Evolutionary conservation across 441 rosid species (phyloP).

Genomic region (Biscutella laevigata): DNA sequence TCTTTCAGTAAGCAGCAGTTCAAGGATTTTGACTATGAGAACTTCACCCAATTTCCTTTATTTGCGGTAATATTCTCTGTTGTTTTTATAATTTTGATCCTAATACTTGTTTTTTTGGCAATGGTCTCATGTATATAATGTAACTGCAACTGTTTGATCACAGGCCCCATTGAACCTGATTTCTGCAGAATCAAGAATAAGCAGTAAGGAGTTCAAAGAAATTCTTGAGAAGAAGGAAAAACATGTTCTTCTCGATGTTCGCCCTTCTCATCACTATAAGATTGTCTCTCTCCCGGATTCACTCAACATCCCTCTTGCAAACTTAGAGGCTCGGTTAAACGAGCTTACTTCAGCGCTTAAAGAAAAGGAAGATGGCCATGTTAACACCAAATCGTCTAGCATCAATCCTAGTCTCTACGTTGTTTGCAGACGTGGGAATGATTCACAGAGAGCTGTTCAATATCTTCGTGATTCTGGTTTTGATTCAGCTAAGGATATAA

Average conservation of each 20-base stretch:
- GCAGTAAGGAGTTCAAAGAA: constrained; percentile 48
- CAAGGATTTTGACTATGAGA: constrained; percentile 71
- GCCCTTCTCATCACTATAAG: constrained; percentile 78
- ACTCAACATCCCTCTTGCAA: constrained; percentile 59
- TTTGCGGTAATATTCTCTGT: constrained; percentile 31
- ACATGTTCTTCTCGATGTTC: constrained; percentile 63
- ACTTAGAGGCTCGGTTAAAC: constrained; percentile 50
- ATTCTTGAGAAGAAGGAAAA: constrained; percentile 40
- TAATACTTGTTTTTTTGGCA: background rate
- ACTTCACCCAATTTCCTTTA: constrained; percentile 70
- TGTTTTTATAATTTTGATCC: background rate
- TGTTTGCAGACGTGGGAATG: constrained; percentile 80
- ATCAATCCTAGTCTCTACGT: constrained; percentile 41
- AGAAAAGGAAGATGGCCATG: constrained; percentile 37
- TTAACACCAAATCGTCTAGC: constrained; percentile 13
- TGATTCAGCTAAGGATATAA: constrained; percentile 53
- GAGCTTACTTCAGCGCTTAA: constrained; percentile 56
- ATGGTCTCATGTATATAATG: background rate
- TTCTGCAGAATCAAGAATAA: constrained; percentile 53
- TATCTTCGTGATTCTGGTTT: constrained; percentile 51
- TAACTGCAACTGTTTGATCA: constrained; percentile 6
- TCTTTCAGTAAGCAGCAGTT: constrained; percentile 47
- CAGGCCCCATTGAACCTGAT: constrained; percentile 65
- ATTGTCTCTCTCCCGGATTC: constrained; percentile 77
- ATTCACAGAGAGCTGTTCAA: constrained; percentile 83